Conservation (phyloP, 257 asterid genomes). For the Schizonepeta tenuifolia region DNA sequence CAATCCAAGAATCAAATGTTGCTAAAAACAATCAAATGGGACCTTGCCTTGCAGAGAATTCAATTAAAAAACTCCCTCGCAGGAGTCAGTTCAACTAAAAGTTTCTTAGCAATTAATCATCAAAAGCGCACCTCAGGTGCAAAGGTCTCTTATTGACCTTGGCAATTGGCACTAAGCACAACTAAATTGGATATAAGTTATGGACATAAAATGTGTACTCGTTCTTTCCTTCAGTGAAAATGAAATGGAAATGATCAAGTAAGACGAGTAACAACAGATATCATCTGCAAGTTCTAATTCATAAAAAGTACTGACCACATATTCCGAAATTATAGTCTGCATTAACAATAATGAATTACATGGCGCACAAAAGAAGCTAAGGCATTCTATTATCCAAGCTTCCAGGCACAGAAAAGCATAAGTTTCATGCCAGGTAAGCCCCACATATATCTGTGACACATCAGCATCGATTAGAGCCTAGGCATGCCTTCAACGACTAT, state of each 20-base stretch:
- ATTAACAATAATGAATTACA: background rate
- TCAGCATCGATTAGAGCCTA: background rate
- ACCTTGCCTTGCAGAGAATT: background rate
- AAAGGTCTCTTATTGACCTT: background rate
- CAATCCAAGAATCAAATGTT: background rate
- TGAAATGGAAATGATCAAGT: background rate
- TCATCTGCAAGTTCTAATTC: background rate
- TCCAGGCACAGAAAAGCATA: background rate
- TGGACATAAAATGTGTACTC: background rate
- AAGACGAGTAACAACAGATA: background rate
- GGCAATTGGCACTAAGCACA: background rate
- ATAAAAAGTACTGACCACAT: background rate
- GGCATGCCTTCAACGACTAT: background rate
- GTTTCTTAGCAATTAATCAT: conserved; percentile 1
- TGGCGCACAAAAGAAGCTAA: background rate
- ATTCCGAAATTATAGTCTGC: background rate
- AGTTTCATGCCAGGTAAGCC: background rate
- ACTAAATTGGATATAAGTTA: background rate
- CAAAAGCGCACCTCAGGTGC: background rate
- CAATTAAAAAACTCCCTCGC: conserved; percentile 14
- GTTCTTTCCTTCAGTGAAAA: background rate
- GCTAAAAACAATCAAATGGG: background rate
- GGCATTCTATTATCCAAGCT: background rate
- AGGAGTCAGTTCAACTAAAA: background rate
- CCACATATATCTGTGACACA: background rate